A percentile compares a stretch with the other conserved stretches of the same genome.
Conservation (phyloP, 148 eudicot genomes). For the Heliosperma pusillum region DNA sequence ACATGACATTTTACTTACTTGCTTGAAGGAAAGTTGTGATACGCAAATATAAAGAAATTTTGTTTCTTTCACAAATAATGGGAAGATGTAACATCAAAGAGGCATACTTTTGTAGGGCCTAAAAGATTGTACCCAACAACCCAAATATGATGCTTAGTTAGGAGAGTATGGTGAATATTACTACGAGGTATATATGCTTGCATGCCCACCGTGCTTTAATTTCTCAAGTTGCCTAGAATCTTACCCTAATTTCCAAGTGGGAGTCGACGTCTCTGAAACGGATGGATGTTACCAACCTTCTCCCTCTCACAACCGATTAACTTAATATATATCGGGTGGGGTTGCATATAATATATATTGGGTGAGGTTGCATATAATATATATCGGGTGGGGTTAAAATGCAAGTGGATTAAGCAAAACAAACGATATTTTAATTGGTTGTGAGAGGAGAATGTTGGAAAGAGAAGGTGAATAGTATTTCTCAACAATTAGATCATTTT, state of each 20-base stretch:
- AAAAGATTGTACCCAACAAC: conserved; percentile 16
- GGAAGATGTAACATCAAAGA: conserved; percentile 13
- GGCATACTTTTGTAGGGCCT: conserved; percentile 5
- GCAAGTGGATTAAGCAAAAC: too few species aligned
- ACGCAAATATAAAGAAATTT: not conserved
- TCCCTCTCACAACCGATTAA: too few species aligned
- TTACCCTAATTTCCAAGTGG: conserved; percentile 12
- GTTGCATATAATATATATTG: too few species aligned
- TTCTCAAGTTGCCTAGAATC: conserved; percentile 3
- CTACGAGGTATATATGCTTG: not conserved
- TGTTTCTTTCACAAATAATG: not conserved
- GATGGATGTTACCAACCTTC: too few species aligned
- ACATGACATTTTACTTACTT: not conserved
- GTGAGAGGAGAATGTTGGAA: too few species aligned
- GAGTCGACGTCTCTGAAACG: not conserved
- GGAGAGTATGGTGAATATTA: conserved; percentile 3
- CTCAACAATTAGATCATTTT: too few species aligned
- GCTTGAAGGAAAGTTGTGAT: not conserved
- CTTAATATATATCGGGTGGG: too few species aligned
- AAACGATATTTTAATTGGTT: too few species aligned
- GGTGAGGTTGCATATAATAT: too few species aligned
- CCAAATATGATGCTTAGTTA: conserved; percentile 12
- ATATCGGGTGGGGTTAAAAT: too few species aligned
- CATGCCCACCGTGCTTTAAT: conserved; percentile 10
- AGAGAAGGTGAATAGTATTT: too few species aligned